Evolutionary conservation across 495 filamentous ascomycete species (phyloP), one percentile per base, ranked within the genome.

Genomic region (Staphylotrichum tortipilum): DNA sequence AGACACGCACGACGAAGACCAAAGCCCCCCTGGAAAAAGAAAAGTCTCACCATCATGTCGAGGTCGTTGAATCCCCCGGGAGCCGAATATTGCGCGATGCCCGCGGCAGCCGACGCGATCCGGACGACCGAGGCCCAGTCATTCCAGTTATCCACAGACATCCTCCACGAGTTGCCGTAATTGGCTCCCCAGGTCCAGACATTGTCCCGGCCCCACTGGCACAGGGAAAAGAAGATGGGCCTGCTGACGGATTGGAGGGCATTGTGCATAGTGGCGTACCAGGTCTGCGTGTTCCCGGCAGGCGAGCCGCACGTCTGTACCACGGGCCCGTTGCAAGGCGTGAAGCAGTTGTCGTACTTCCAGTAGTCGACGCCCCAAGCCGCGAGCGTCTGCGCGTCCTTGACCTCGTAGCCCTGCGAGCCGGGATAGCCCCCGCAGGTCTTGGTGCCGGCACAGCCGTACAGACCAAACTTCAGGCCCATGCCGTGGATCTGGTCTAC

Each of bases 311-410:
- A 82, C 4, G 55, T 58, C 29, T 58, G 52, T 7, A 53, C 44
- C 1, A 31, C 41, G 4, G 54, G 52, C 24, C 36, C 50, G 7
- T 53, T 38, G 29, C 53, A 56, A 1, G 59, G 53, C 9, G 51
- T 54, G 37, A 53, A 53, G 64, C 84, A 87, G 66, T 85, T 86
- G 62, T 88, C 84, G 52, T 87, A 86, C 65, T 88, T 86, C 49
- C 30, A 15, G 15, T 24, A 17, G 24, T 24, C 3, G 21, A 40
- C 12, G n/a, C n/a, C n/a, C n/a, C n/a, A n/a, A n/a, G n/a, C n/a
- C n/a, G n/a, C n/a, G n/a, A n/a, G n/a, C n/a, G n/a, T n/a, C n/a
- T n/a, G n/a, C 61, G 86, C 84, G 49, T 81, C 75, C 41, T 24
- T 24, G 8, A 4, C 1, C 3, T 79, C 79, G 8, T 84, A 51